Evolutionary conservation across 1,284 basidiomycete genomes (phyloP).

Genomic region (Tausonia pullulans): DNA sequence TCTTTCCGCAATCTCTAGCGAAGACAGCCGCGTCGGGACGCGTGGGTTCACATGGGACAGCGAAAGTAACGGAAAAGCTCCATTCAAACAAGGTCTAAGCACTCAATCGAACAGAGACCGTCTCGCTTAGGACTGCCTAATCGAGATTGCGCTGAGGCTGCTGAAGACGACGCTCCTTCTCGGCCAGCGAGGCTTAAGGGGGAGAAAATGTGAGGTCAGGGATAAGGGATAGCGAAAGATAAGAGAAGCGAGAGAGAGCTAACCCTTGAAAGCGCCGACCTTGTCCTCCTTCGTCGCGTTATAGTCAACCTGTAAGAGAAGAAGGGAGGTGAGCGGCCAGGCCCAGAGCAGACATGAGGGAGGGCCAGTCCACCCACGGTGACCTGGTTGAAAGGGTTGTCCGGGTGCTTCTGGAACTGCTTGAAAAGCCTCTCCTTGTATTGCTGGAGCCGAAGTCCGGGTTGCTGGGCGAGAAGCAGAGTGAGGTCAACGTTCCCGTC

Average conservation of each 20-base stretch:
- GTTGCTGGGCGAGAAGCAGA: not conserved
- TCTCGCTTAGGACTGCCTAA: too few species aligned
- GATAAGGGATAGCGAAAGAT: too few species aligned
- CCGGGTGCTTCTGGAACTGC: slow-evolving; percentile 13
- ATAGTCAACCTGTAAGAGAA: slow-evolving; percentile 1
- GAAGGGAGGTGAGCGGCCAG: not conserved
- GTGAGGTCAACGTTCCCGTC: not conserved
- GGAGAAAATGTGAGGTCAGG: not conserved
- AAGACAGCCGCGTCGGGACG: too few species aligned
- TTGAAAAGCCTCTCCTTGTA: slow-evolving; percentile 17
- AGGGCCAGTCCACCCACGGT: not conserved
- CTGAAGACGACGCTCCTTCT: not conserved
- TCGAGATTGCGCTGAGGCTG: too few species aligned
- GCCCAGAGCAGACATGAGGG: too few species aligned
- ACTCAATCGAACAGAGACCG: too few species aligned
- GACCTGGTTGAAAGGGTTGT: slow-evolving; percentile 16
- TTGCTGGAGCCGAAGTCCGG: slow-evolving; percentile 14
- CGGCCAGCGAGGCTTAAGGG: not conserved
- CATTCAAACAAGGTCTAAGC: too few species aligned
- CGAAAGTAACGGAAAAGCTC: too few species aligned
- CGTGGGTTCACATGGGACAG: too few species aligned
- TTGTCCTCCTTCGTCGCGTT: slow-evolving; percentile 15
- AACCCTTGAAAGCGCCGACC: slow-evolving; percentile 6
- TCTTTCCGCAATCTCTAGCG: too few species aligned
- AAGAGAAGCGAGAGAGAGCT: not conserved